These are phyloP conservation scores for Alternaria dauci DNA, from an alignment of 2,329 filamentous ascomycete species.

Conservation along the genomic window DNA sequence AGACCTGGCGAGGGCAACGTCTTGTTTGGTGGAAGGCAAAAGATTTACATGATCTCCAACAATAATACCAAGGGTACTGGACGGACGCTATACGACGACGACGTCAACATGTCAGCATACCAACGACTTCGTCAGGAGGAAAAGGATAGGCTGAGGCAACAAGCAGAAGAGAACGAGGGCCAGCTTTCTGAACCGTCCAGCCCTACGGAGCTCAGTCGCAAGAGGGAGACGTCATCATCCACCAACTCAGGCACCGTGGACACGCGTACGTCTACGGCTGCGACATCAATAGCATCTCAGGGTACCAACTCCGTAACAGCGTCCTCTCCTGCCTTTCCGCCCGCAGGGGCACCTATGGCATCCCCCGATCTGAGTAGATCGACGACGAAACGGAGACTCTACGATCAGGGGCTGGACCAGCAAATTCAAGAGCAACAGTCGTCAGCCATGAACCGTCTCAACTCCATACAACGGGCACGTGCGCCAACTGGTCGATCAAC, in stretches of 20 bases:
- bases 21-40: conserved; percentile 93
- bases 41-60: conserved; percentile 84
- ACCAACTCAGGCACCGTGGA: conserved; percentile 77
- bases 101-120: conserved; percentile 83
- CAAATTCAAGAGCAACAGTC: conserved; percentile 82
- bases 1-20: conserved; percentile 90
- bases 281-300: conserved; percentile 87
- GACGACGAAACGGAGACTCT: conserved; percentile 77
- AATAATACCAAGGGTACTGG: conserved; percentile 56
- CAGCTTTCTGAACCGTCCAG: conserved; percentile 57
- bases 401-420: conserved; percentile 82
- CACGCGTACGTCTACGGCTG: conserved; percentile 79
- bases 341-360: conserved; percentile 35
- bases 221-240: conserved; percentile 84
- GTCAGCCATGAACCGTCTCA: conserved; percentile 78
- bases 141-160: conserved; percentile 53
- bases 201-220: conserved; percentile 70
- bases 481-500: conserved; percentile 61
- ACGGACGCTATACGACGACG: conserved; percentile 84
- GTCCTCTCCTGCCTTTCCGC: conserved; percentile 40
- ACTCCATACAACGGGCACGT: conserved; percentile 73
- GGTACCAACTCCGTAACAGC: conserved; percentile 48
- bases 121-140: conserved; percentile 73
- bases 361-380: conserved; percentile 65
- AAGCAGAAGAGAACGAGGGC: conserved; percentile 50